phyloP scores from a whole-genome alignment of 2,329 filamentous ascomycete species.

The Thelonectria rubi region DNA sequence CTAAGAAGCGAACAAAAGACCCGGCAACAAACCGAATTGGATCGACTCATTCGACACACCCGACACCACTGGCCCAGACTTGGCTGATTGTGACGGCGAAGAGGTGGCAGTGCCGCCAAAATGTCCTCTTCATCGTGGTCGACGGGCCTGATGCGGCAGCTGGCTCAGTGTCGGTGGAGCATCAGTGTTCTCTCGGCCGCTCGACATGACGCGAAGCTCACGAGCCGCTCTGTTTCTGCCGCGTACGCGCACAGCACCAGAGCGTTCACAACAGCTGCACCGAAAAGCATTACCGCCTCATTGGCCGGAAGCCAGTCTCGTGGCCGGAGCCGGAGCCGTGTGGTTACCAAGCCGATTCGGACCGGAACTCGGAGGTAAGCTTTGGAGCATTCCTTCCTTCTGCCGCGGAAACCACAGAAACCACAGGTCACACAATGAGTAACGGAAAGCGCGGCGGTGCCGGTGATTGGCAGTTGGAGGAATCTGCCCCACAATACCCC shows the following conservation, averaged over 20 bases:
- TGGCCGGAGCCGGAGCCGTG: conserved; percentile 20
- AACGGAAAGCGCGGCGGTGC: not conserved
- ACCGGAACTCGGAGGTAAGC: conserved; percentile 43
- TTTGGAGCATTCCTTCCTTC: conserved; percentile 8
- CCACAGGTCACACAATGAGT: not conserved
- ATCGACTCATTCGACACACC: conserved; percentile 6
- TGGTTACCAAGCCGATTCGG: conserved; percentile 28
- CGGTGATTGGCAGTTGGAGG: not conserved
- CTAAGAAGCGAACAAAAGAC: conserved; percentile 28
- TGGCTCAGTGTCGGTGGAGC: conserved; percentile 40
- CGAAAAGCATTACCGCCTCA: conserved; percentile 16
- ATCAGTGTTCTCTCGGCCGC: conserved; percentile 33
- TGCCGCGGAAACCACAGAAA: not conserved
- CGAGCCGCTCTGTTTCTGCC: conserved; percentile 12
- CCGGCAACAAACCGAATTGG: conserved; percentile 17
- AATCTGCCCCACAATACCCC: not conserved
- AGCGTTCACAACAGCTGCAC: conserved; percentile 22
- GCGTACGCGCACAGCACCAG: conserved; percentile 14
- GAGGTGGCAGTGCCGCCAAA: conserved; percentile 32
- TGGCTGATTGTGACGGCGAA: conserved; percentile 41
- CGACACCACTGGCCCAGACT: conserved; percentile 25
- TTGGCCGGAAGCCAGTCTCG: not conserved
- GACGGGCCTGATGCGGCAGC: conserved; percentile 43
- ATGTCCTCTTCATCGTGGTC: conserved; percentile 36
- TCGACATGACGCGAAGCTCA: conserved; percentile 27